Percentiles rank a stretch among this genome's conserved stretches.
These are phyloP conservation scores for Diversispora eburnea DNA, from an alignment of 192 early-diverging fungal genomes.

Conservation along the genomic window DNA sequence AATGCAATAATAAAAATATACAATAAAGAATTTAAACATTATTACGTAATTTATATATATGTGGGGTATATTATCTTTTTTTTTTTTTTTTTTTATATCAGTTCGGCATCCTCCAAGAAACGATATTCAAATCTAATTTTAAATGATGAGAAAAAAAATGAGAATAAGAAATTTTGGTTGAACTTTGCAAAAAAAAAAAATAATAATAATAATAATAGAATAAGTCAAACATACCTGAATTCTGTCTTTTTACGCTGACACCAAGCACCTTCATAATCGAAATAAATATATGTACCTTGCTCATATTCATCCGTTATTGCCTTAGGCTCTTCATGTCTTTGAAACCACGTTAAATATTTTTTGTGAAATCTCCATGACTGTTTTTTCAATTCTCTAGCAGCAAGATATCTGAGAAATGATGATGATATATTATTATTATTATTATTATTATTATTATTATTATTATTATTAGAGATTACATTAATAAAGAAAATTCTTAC, in stretches of 20 bases:
- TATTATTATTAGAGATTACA: not conserved
- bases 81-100: conserved; percentile 41
- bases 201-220: not conserved
- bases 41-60: too few relatives aligned
- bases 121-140: conserved; percentile 77
- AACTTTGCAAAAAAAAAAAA: not conserved
- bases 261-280: conserved; percentile 98
- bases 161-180: not conserved
- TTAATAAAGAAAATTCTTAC: conserved; percentile 50
- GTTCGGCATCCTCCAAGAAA: conserved; percentile 78
- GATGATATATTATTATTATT: too few relatives aligned
- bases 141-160: not conserved
- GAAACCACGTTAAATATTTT: conserved; percentile 98
- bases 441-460: too few relatives aligned
- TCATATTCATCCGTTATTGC: conserved; percentile 96
- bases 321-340: conserved; percentile 94
- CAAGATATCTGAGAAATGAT: conserved; percentile 62
- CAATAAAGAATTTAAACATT: too few relatives aligned
- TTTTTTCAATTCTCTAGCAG: conserved; percentile 91
- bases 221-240: conserved; percentile 58
- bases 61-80: not conserved
- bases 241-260: conserved; percentile 95
- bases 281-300: conserved; percentile 97
- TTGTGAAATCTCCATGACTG: conserved; percentile 99
- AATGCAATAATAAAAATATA: too few relatives aligned